Percentiles rank a stretch among this genome's conserved stretches.
These are phyloP conservation scores for Debaryomycetaceae sp. DNA, from an alignment of 1,139 yeast genomes.

Conservation along the genomic window DNA sequence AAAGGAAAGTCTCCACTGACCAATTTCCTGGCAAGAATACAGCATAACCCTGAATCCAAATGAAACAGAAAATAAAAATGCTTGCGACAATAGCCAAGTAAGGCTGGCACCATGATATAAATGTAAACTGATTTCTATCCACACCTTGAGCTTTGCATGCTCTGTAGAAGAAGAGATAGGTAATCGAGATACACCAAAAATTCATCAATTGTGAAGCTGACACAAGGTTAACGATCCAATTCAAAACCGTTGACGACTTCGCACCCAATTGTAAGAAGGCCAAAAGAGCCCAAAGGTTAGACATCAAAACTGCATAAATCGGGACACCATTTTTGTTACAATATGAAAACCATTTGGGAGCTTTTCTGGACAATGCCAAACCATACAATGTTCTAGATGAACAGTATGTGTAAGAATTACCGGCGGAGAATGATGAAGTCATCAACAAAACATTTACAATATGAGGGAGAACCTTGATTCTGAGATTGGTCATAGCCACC, in stretches of 20 bases:
- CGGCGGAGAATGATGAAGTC: slow-evolving; percentile 41
- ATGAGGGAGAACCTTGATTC: slow-evolving; percentile 36
- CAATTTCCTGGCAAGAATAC: slow-evolving; percentile 29
- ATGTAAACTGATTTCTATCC: slow-evolving; percentile 23
- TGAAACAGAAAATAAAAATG: slow-evolving; percentile 28
- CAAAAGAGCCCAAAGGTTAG: slow-evolving; percentile 28
- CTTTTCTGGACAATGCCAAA: slow-evolving; percentile 35
- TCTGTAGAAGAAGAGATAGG: slow-evolving; percentile 55
- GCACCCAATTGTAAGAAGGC: slow-evolving; percentile 16
- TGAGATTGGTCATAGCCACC: slow-evolving; percentile 40
- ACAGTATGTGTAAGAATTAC: slow-evolving; percentile 40
- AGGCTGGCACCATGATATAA: slow-evolving; percentile 29
- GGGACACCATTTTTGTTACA: slow-evolving; percentile 61
- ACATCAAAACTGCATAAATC: slow-evolving; percentile 37
- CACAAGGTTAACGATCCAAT: slow-evolving; percentile 71
- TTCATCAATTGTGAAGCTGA: slow-evolving; percentile 79
- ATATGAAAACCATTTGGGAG: slow-evolving; percentile 31
- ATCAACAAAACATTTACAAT: slow-evolving; percentile 36
- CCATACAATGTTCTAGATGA: slow-evolving; percentile 41
- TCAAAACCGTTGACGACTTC: slow-evolving; percentile 58
- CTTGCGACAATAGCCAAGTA: slow-evolving; percentile 27
- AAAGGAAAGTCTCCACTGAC: slow-evolving; percentile 35
- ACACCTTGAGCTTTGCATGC: slow-evolving; percentile 50
- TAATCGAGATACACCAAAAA: slow-evolving; percentile 58
- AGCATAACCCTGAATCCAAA: slow-evolving; percentile 38